phyloP scores from a whole-genome alignment of 2,329 filamentous ascomycete species.

The Pyrenophora graminea region DNA sequence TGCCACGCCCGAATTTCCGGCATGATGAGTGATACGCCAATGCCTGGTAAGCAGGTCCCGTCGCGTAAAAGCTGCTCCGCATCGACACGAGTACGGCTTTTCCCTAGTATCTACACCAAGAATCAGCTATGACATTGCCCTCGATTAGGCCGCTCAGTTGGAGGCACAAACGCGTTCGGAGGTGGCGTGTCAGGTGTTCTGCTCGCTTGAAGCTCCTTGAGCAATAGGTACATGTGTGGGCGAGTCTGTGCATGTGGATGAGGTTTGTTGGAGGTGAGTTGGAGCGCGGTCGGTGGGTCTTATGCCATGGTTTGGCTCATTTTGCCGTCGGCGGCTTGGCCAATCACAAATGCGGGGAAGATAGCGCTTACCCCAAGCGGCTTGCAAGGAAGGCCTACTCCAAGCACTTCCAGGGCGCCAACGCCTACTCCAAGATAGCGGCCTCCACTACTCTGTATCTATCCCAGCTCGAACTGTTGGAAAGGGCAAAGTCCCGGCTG shows the following conservation, averaged over 20 bases:
- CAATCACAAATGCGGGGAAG: conserved; percentile 3
- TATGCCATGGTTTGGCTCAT: conserved; percentile 1
- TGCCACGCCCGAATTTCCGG: conserved; percentile 8
- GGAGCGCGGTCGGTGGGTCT: conserved; percentile 10
- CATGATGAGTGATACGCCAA: conserved; percentile 36
- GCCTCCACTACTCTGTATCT: neutral
- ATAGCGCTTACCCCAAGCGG: conserved; percentile 5
- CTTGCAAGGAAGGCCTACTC: neutral
- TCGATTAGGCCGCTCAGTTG: conserved; percentile 1
- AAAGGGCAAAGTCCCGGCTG: too few species aligned
- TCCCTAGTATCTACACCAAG: conserved; percentile 33
- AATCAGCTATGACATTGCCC: conserved; percentile 15
- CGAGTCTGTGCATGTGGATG: conserved; percentile 29
- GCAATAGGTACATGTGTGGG: conserved; percentile 34
- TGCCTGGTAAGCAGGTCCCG: conserved; percentile 39
- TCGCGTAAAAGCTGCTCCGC: conserved; percentile 33
- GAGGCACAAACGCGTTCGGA: conserved; percentile 36
- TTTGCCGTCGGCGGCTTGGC: conserved; percentile 7
- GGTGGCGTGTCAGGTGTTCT: conserved; percentile 37
- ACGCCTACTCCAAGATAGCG: conserved; percentile 6
- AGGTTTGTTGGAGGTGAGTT: conserved; percentile 23
- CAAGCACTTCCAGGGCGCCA: neutral
- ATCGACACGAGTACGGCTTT: conserved; percentile 37
- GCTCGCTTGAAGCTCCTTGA: conserved; percentile 36
- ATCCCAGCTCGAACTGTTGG: too few species aligned